Base-by-base conservation (phyloP, 2,329 filamentous ascomycete species). In the Immersiporthe knoxdaviesiana region DNA sequence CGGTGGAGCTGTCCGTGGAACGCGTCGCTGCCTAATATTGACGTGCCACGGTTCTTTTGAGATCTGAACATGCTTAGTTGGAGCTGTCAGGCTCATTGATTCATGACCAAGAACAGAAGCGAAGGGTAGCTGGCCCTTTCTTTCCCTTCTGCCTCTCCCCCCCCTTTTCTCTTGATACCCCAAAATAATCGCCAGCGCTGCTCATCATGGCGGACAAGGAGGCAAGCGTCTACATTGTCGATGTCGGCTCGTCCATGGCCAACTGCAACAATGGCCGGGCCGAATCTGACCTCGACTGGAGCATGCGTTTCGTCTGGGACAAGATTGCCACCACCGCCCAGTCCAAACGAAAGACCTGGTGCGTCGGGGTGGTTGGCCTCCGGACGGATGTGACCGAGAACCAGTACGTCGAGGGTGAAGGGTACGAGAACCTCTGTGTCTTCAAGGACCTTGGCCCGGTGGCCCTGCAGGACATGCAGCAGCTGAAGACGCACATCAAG, bases 271-370 rank as follows among this genome's bases (percentile, higher is more conserved):
- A 88, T 81, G 93, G 91, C 35, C 89, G 96, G 73, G 78, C 83
- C 27, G 88, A 95, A 78, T 91, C 91, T 3, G 92, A 98, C 78
- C 87, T 99, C 24, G 93, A 97, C 71, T 99, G 91, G 89, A 88
- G 89, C 62, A 90, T 98, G 88, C 88, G 89, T 72, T 99, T 97
- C 80, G 87, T 98, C 63, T 99, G 95, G 94, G 95, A 98, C 84
- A 96, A 92, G 78, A 92, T 97, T 73, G 91, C 90, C 6, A 88
- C 87, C 10, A 93, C 90, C 3, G 91, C 93, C 79, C 80, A 85
- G 60, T 78, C 78, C 39, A 90, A 88, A 37, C 87, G 92, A 63
- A 95, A 94, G 78, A 94, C 91, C 0, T 88, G 89, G 75, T 87
- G 86, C 30, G 82, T 93, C 60, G 92, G 93, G n/a, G 91, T 97